phyloP scores from a whole-genome alignment of 257 asterid species.

The Cynanchum wilfordii region DNA sequence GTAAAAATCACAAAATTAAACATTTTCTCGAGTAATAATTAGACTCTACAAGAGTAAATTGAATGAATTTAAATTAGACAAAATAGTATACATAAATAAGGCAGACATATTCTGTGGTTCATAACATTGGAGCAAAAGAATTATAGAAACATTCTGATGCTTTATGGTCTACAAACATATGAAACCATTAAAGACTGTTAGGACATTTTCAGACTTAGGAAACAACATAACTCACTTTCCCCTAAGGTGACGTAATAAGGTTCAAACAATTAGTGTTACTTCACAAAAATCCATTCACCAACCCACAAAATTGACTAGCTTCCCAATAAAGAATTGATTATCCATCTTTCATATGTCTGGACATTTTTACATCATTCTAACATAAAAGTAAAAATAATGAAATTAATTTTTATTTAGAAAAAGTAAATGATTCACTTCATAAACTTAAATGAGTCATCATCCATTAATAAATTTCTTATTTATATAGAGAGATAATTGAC shows the following conservation, averaged over 20 bases:
- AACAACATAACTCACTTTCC: neutral
- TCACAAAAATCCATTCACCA: neutral
- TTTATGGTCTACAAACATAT: conserved; percentile 11
- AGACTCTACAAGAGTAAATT: too few species aligned
- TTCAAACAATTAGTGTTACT: neutral
- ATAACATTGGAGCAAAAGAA: neutral
- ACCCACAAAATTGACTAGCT: neutral
- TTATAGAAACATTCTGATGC: conserved; percentile 14
- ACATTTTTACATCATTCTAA: neutral
- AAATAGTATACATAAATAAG: too few species aligned
- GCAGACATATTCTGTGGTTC: too few species aligned
- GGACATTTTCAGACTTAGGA: conserved; percentile 6
- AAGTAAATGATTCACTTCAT: too few species aligned
- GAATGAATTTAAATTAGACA: too few species aligned
- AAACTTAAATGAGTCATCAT: too few species aligned
- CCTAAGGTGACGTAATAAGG: neutral
- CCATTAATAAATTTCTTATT: too few species aligned
- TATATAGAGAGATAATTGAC: too few species aligned
- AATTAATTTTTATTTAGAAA: neutral
- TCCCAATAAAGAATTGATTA: too few species aligned
- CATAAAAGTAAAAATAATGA: neutral
- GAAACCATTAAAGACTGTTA: conserved; percentile 13
- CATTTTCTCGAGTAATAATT: too few species aligned
- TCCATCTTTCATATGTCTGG: neutral
- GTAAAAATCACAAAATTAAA: too few species aligned